A percentile compares a stretch with the other conserved stretches of the same genome.
Conservation (phyloP, 768 basidiomycete species). For the Cystofilobasidium macerans region DNA sequence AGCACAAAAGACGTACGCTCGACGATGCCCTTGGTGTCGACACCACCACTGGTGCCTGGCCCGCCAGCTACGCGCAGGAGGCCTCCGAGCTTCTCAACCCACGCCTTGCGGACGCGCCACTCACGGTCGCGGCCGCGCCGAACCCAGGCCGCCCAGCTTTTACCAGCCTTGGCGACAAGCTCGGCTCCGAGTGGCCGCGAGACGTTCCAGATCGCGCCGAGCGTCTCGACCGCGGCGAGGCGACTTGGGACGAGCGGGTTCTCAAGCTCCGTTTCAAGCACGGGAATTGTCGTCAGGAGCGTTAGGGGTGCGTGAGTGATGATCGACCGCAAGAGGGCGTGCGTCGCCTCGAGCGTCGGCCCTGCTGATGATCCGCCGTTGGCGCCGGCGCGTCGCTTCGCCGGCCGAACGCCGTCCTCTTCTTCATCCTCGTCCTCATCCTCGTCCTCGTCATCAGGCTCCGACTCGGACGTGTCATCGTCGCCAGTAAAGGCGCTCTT, state of each 20-base stretch:
- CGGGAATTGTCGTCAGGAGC: slow-evolving; percentile 17
- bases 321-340: slow-evolving; percentile 18
- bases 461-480: background rate
- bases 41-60: background rate
- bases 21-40: slow-evolving; percentile 43
- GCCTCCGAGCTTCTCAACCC: slow-evolving; percentile 58
- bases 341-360: slow-evolving; percentile 28
- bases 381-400: background rate
- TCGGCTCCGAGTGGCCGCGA: slow-evolving; percentile 41
- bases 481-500: background rate
- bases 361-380: background rate
- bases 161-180: slow-evolving; percentile 50
- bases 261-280: slow-evolving; percentile 24
- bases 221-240: slow-evolving; percentile 66
- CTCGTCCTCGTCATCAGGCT: background rate
- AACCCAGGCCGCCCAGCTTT: slow-evolving; percentile 77
- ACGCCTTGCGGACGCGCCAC: slow-evolving; percentile 57
- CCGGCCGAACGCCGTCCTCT: no score
- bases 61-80: slow-evolving; percentile 35
- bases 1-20: slow-evolving; percentile 52
- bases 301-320: slow-evolving; percentile 7
- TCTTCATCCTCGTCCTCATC: background rate
- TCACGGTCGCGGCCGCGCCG: slow-evolving; percentile 65
- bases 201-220: slow-evolving; percentile 70
- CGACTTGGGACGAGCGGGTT: slow-evolving; percentile 44